Percentiles rank a stretch among this genome's conserved stretches.
Conservation (phyloP, 768 basidiomycete species). For the Brasilioporus rufonigricans region DNA sequence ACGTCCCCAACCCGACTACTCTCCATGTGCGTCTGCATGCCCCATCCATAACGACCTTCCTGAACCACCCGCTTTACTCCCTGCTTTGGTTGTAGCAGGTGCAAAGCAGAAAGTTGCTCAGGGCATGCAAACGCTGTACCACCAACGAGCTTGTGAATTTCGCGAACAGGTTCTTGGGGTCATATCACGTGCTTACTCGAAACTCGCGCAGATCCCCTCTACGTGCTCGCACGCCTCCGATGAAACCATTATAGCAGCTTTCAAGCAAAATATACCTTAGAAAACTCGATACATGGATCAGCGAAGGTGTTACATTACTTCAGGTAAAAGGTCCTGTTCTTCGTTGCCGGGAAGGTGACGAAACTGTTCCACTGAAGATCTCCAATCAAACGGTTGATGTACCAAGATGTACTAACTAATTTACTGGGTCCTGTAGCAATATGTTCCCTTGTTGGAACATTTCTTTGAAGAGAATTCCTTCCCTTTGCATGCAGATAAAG, state of each 20-base stretch:
- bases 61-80: slow-evolving; percentile 3
- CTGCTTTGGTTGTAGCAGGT: slow-evolving; percentile 2
- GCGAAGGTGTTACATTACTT: not conserved
- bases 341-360: not conserved
- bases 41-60: not conserved
- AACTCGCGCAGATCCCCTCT: slow-evolving; percentile 1
- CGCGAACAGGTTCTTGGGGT: slow-evolving; percentile 3
- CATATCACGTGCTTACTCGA: not conserved
- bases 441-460: not conserved
- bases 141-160: slow-evolving; percentile 1
- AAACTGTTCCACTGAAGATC: not conserved
- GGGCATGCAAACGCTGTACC: not conserved
- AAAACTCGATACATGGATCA: not conserved
- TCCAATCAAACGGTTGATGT: too few relatives aligned
- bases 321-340: not conserved
- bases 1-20: not conserved
- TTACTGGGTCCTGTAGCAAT: not conserved
- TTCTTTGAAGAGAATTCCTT: not conserved
- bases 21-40: not conserved
- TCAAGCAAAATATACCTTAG: slow-evolving; percentile 2
- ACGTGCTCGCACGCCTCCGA: not conserved
- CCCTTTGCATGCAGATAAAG: not conserved
- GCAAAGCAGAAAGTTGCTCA: slow-evolving; percentile 1
- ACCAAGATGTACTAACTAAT: not conserved
- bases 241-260: not conserved